phyloP scores from a whole-genome alignment of 805 yeast species.

The Isabelozyma pseudorhagii region DNA sequence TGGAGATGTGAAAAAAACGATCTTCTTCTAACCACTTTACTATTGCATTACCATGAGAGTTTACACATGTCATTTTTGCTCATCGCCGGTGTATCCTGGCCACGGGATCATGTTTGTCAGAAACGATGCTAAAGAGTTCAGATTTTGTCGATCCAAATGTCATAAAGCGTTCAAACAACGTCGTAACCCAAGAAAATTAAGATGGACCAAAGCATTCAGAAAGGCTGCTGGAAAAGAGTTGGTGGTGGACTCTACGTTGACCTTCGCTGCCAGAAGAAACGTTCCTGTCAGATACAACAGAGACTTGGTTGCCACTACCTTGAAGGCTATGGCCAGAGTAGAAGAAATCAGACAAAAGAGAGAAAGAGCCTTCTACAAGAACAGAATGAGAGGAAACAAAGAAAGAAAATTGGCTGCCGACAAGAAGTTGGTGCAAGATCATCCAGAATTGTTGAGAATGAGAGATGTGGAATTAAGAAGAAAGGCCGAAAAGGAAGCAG shows the following conservation, averaged over 20 bases:
- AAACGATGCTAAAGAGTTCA: constrained; percentile 95
- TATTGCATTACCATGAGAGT: constrained; percentile 60
- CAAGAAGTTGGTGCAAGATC: constrained; percentile 79
- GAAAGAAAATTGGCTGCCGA: constrained; percentile 83
- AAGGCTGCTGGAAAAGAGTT: constrained; percentile 98
- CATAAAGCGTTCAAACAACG: constrained; percentile 97
- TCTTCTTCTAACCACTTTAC: not conserved
- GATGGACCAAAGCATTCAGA: constrained; percentile 98
- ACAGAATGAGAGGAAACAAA: constrained; percentile 97
- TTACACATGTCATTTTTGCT: constrained; percentile 92
- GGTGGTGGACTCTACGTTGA: constrained; percentile 94
- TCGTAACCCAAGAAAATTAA: constrained; percentile 96
- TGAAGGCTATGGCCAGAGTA: constrained; percentile 92
- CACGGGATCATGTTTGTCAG: constrained; percentile 98
- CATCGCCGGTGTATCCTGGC: constrained; percentile 80
- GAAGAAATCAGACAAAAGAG: constrained; percentile 95
- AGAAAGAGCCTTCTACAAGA: constrained; percentile 98
- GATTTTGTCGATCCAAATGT: constrained; percentile 97
- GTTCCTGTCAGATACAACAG: constrained; percentile 97
- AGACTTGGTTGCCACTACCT: constrained; percentile 90
- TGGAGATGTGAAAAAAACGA: not conserved
- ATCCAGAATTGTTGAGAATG: constrained; percentile 86
- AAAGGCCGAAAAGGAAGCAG: constrained; percentile 67
- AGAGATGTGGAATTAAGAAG: constrained; percentile 90
- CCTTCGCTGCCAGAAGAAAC: constrained; percentile 96